Percentiles rank a stretch among this genome's conserved stretches.
Conservation (phyloP, 768 basidiomycete genomes). For the Boletus patriciae region DNA sequence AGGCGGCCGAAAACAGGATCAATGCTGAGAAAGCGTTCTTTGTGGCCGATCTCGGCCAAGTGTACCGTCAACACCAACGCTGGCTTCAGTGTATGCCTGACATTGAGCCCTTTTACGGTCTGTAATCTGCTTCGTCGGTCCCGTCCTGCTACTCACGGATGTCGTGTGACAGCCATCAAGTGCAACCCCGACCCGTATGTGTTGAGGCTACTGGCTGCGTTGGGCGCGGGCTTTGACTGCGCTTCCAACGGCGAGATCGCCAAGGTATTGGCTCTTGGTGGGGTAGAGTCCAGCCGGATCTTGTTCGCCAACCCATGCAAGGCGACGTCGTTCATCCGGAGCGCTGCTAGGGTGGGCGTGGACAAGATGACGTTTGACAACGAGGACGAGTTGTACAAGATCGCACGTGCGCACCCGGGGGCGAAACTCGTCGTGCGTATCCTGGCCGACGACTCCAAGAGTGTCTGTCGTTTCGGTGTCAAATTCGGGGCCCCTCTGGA, state of each 20-base stretch:
- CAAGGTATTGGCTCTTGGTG: slow-evolving; percentile 70
- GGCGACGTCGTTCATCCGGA: slow-evolving; percentile 87
- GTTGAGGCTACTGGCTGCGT: slow-evolving; percentile 81
- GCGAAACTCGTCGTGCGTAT: slow-evolving; percentile 93
- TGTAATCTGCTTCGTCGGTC: slow-evolving; percentile 29
- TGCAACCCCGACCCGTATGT: slow-evolving; percentile 98
- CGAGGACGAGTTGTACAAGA: slow-evolving; percentile 92
- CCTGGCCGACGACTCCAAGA: slow-evolving; percentile 96
- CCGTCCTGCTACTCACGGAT: slow-evolving; percentile 28
- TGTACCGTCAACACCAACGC: slow-evolving; percentile 80
- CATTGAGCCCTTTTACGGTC: slow-evolving; percentile 94
- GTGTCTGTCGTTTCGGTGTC: slow-evolving; percentile 87
- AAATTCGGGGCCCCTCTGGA: slow-evolving; percentile 94
- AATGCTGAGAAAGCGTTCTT: slow-evolving; percentile 96
- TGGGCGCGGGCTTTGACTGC: slow-evolving; percentile 96
- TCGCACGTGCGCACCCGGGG: slow-evolving; percentile 72
- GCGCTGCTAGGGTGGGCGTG: slow-evolving; percentile 76
- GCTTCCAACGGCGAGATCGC: slow-evolving; percentile 93
- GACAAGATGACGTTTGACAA: slow-evolving; percentile 99
- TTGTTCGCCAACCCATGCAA: slow-evolving; percentile 99
- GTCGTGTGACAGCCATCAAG: slow-evolving; percentile 72
- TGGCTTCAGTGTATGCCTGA: slow-evolving; percentile 79
- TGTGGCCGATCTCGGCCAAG: slow-evolving; percentile 87
- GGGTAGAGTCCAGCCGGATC: slow-evolving; percentile 76
- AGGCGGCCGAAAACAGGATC: slow-evolving; percentile 51